Base-by-base conservation (phyloP, 305 asterid genomes). In the Euphrasia arctica region DNA sequence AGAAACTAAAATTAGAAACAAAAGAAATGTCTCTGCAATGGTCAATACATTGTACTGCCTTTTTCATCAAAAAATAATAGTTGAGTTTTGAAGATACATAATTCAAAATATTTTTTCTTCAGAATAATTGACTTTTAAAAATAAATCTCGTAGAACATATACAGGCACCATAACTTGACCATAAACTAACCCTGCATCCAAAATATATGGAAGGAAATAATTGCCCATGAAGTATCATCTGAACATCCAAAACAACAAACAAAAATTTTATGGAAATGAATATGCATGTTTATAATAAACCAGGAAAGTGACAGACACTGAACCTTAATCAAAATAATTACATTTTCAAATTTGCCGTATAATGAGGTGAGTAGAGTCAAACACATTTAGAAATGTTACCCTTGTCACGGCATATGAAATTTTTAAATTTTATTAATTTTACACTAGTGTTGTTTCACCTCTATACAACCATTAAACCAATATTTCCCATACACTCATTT, bases 301-400 rank as follows among this genome's bases (percentile, higher is more conserved):
- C 25, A 0, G 25, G 42, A 34, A 5, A 34, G 22, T 0, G 18
- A 6, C 27, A 58, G 12, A 15, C 4, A 54, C 28, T 54, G 13
- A 58, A 13, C 13, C 32, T 42, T 18, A 22, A 60, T 14, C n/a
- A 41, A 3, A 9, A 25, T 60, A 9, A 15, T n/a, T 34, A 59
- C 1, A 58, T 3, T 12, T 14, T 34, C 5, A 36, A 34, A 14
- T 8, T 39, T 58, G 34, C 8, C 9, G 1, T 60, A 15, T 42
- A 52, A 60, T 60, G 65, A 14, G 45, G 54, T 34, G 22, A 60
- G 54, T 60, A 58, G 63, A 18, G 22, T 18, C 22, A 18, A 18
- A 58, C 41, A 36, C n/a, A 58, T 13, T 12, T 6, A 11, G 31
- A 14, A 8, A 8, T 63, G 15, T 5, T 13, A 52, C 10, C 69